These are phyloP conservation scores for Papiliotrema terrestris DNA, from an alignment of 1,284 basidiomycete species.

Conservation along the genomic window DNA sequence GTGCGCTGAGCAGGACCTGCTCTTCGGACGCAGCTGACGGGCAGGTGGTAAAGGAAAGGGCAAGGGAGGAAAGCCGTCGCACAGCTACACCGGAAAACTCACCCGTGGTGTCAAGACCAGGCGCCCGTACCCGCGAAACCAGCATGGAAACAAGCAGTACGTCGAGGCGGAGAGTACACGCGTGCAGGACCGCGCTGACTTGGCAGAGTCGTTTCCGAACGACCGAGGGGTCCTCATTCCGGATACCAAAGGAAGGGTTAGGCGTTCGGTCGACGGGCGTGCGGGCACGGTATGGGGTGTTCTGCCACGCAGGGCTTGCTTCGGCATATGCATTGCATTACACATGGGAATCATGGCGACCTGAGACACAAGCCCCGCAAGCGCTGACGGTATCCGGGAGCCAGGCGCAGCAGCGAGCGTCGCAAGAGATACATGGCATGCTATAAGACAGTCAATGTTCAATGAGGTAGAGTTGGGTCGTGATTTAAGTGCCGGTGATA, in stretches of 20 bases:
- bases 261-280: too few species aligned
- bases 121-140: constrained; percentile 67
- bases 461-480: not conserved
- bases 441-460: too few species aligned
- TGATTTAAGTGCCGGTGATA: not conserved
- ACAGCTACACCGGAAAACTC: constrained; percentile 86
- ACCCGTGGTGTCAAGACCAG: constrained; percentile 88
- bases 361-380: too few species aligned
- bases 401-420: too few species aligned
- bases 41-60: constrained; percentile 80
- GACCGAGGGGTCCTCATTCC: constrained; percentile 62
- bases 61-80: constrained; percentile 88
- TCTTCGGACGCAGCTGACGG: not conserved
- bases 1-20: constrained; percentile 43
- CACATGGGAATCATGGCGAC: too few species aligned
- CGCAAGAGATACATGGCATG: too few species aligned
- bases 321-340: too few species aligned
- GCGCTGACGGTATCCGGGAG: too few species aligned
- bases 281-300: too few species aligned
- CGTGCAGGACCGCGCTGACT: not conserved
- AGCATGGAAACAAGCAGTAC: constrained; percentile 83
- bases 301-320: too few species aligned
- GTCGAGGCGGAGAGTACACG: constrained; percentile 1
- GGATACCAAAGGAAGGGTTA: not conserved
- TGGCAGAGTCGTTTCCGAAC: constrained; percentile 67